These are phyloP conservation scores for Coniochaeta sp. DNA, from an alignment of 2,329 filamentous ascomycete genomes.

Conservation along the genomic window DNA sequence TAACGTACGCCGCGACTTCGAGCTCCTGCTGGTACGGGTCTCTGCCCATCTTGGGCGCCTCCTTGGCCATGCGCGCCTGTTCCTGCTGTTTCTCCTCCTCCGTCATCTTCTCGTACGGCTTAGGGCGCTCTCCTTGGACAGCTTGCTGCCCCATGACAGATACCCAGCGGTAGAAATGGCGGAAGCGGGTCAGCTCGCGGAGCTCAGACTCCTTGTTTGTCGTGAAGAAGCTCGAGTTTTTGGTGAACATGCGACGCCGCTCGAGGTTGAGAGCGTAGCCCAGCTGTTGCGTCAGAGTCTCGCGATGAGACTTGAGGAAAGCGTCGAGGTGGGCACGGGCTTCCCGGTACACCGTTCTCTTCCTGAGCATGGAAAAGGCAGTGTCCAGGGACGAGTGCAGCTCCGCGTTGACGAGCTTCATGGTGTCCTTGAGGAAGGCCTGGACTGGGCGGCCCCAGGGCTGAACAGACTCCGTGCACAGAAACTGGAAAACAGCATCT, in stretches of 20 bases:
- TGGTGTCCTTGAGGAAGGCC: slow-evolving; percentile 38
- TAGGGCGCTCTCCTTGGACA: slow-evolving; percentile 17
- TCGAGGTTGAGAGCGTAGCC: slow-evolving; percentile 45
- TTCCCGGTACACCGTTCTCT: slow-evolving; percentile 42
- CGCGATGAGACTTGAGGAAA: slow-evolving; percentile 35
- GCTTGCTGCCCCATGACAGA: slow-evolving; percentile 24
- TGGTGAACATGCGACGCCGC: slow-evolving; percentile 47
- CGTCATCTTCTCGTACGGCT: slow-evolving; percentile 37
- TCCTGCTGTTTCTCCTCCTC: slow-evolving; percentile 41
- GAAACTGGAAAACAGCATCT: slow-evolving; percentile 50
- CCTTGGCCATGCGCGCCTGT: slow-evolving; percentile 29
- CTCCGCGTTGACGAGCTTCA: slow-evolving; percentile 37
- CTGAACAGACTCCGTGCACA: slow-evolving; percentile 49
- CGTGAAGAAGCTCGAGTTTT: slow-evolving; percentile 41
- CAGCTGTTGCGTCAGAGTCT: slow-evolving; percentile 29
- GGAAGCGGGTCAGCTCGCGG: slow-evolving; percentile 35
- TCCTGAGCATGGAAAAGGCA: slow-evolving; percentile 39
- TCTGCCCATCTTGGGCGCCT: slow-evolving; percentile 39
- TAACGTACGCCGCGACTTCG: slow-evolving; percentile 53
- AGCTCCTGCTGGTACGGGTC: slow-evolving; percentile 57
- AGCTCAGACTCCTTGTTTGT: slow-evolving; percentile 39
- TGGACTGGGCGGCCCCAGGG: slow-evolving; percentile 51
- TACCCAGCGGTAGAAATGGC: slow-evolving; percentile 42
- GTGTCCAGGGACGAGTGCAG: slow-evolving; percentile 38
- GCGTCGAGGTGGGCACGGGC: slow-evolving; percentile 32